phyloP scores from a whole-genome alignment of 345 rosid genomes.

The Eucalyptus guilfoylei region DNA sequence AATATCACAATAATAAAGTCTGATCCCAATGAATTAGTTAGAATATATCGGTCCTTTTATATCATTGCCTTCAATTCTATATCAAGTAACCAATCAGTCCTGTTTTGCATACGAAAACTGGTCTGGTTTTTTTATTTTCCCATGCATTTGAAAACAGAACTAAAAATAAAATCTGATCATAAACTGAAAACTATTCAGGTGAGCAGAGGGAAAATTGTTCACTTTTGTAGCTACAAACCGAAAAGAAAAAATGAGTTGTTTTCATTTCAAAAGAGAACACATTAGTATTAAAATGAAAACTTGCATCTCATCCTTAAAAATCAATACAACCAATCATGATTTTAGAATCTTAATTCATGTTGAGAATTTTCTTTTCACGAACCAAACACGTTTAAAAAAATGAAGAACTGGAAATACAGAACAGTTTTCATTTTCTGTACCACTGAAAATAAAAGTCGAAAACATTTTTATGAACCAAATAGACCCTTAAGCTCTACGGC shows the following conservation, averaged over 20 bases:
- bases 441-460: not conserved
- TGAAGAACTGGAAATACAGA: not conserved
- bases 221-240: not conserved
- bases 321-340: not conserved
- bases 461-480: not conserved
- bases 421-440: not conserved
- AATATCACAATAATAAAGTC: not conserved
- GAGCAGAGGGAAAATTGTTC: not conserved
- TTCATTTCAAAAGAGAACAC: not conserved
- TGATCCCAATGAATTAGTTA: not conserved
- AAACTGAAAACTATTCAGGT: not conserved
- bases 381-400: not conserved
- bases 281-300: not conserved
- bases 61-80: not conserved
- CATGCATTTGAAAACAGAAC: not conserved
- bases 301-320: not conserved
- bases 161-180: not conserved
- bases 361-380: not conserved
- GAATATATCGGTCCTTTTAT: not conserved
- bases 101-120: not conserved
- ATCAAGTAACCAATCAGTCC: not conserved
- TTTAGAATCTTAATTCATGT: not conserved
- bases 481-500: not conserved
- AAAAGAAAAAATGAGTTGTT: not conserved
- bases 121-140: not conserved